Evolutionary conservation across 352 stramenopile genomes (phyloP).

Genomic region (Globisporangium nunn): DNA sequence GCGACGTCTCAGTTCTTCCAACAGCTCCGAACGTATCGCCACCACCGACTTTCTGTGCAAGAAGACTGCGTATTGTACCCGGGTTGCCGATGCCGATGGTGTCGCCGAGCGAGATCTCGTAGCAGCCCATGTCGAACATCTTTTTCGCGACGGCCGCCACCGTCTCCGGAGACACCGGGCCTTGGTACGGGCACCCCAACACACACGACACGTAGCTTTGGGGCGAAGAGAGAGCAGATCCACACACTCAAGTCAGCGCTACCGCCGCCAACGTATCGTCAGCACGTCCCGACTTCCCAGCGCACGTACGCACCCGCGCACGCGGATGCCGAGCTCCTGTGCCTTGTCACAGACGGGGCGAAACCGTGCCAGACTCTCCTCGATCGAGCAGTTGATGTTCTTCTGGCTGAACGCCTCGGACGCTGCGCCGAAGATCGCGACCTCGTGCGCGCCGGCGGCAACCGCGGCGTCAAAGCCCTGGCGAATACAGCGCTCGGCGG

Average conservation of each 20-base stretch:
- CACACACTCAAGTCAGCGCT: not conserved
- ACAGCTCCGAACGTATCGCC: too few species aligned
- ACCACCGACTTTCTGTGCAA: too few species aligned
- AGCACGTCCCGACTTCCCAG: too few species aligned
- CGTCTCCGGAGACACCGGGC: constrained; percentile 66
- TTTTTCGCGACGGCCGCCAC: constrained; percentile 80
- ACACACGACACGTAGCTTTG: constrained; percentile 93
- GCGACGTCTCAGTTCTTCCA: not conserved
- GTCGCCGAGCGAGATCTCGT: constrained; percentile 93
- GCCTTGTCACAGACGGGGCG: constrained; percentile 83
- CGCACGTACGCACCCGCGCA: constrained; percentile 66
- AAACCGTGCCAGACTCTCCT: constrained; percentile 93
- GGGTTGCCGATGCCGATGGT: constrained; percentile 92
- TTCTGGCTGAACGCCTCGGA: constrained; percentile 93
- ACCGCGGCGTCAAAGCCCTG: constrained; percentile 86
- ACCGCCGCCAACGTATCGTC: not conserved
- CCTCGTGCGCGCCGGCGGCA: constrained; percentile 82
- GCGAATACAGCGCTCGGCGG: not conserved
- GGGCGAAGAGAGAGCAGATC: not conserved
- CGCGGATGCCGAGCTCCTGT: constrained; percentile 64
- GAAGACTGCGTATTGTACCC: constrained; percentile 20
- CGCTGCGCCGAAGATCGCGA: constrained; percentile 94
- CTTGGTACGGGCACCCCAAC: constrained; percentile 95
- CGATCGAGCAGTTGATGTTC: constrained; percentile 97
- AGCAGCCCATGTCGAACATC: constrained; percentile 93